Conservation (phyloP, 305 asterid species). For the Fraxinus dipetala region DNA sequence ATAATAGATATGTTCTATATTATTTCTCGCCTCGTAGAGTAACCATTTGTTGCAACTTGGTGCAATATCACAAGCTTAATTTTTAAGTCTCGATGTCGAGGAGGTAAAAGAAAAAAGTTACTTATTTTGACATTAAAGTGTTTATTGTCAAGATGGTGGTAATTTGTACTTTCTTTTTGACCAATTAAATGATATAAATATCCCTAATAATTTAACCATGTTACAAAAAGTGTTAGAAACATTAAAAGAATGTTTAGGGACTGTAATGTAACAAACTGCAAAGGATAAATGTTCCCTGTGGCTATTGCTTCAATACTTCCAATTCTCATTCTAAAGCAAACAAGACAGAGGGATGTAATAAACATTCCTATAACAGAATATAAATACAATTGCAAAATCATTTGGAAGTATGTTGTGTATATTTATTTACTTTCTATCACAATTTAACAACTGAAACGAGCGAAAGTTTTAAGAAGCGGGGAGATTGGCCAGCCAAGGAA, state of each 20-base stretch:
- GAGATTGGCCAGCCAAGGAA: constrained; percentile 75
- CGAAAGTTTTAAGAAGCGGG: constrained; percentile 24
- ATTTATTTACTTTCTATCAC: not conserved
- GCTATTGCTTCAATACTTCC: not conserved
- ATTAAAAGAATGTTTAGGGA: not conserved
- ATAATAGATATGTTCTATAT: not conserved
- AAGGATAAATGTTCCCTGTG: not conserved
- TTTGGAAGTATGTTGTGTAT: not conserved
- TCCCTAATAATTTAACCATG: not conserved
- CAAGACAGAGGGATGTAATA: not conserved
- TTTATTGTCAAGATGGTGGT: not conserved
- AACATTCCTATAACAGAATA: not conserved
- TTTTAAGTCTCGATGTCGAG: not conserved
- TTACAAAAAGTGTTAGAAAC: not conserved
- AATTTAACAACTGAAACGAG: not conserved
- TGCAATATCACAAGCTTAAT: not conserved
- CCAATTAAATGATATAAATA: not conserved
- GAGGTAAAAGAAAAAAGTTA: no score
- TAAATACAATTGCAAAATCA: not conserved
- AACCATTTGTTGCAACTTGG: not conserved
- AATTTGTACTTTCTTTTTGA: not conserved
- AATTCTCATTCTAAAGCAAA: not conserved
- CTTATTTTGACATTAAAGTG: not conserved
- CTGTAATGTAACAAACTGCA: not conserved
- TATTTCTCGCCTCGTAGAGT: not conserved